Base-by-base conservation (phyloP, 78 protist species). In the Tieghemostelium lacteum region DNA sequence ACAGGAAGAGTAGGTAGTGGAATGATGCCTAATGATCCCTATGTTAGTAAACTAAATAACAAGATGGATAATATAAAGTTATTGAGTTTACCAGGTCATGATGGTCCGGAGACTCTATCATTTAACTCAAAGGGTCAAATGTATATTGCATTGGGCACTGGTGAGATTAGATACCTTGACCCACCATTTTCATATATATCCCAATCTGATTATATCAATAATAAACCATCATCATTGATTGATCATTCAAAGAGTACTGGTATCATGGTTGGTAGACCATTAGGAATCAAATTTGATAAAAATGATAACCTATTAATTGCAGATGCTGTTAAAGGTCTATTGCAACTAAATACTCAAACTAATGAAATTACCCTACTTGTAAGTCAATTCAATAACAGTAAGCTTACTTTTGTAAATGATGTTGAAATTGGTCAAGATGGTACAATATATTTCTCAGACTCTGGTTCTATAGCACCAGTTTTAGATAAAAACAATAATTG, bases 231-330 rank as follows among this genome's bases (percentile, higher is more conserved):
- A 28, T 71, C 74, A 7, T 12, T 12, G n/a, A 36, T 28, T 28
- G 71, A 31, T 36, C 8, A 10, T 36, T 31, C 64, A 19, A 37
- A 61, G 28, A n/a, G 20, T 8, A 12, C 52, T 12, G n/a, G n/a
- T n/a, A 3, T 28, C 22, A 65, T 66, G 1, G 66, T 22, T 69
- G 91, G 91, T 31, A 8, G 91, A 12, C 80, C 91, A 40, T 54
- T 83, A 5, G 91, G 91, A 22, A n/a, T 83, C 19, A 14, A 62
- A n/a, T 19, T 83, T 12, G 91, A 83, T 69, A 31, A 28, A 20
- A 78, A 83, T 20, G 91, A 83, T 33, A 66, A 69, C 69, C 33
- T 83, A 2, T 26, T 83, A 28, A 60, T 83, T 19, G 91, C 91
- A 1, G 91, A 83, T 33, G 10, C 91, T 20, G 71, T 83, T 0